Percentiles rank a stretch among this genome's conserved stretches.
Evolutionary conservation across 2,329 filamentous ascomycete species (phyloP).

Genomic region (Colletotrichum sp.): DNA sequence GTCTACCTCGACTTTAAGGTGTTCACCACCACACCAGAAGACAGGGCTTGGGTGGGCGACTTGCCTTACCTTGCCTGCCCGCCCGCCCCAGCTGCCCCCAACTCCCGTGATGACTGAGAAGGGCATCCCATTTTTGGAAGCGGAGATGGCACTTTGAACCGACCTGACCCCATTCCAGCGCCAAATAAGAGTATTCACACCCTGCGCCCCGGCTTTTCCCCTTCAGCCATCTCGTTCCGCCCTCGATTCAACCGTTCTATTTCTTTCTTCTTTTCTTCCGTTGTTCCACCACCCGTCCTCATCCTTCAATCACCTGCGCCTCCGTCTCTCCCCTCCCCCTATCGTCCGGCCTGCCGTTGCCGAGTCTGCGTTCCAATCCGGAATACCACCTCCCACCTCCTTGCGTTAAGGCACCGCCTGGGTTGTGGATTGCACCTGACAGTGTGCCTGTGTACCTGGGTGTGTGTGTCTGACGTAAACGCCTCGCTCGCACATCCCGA

Average conservation of each 20-base stretch:
- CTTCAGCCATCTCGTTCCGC: conserved; percentile 4
- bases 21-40: not conserved
- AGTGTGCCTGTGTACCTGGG: not conserved
- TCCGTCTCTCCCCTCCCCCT: not conserved
- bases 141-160: conserved; percentile 8
- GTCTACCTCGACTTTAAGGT: not conserved
- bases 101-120: not conserved
- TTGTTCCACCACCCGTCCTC: not conserved
- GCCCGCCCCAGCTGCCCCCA: not conserved
- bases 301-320: not conserved
- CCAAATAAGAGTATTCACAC: not conserved
- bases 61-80: not conserved
- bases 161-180: conserved; percentile 14
- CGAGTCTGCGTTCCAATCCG: not conserved
- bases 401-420: not conserved
- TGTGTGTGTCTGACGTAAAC: conserved; percentile 5
- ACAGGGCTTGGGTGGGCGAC: not conserved
- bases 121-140: conserved; percentile 7
- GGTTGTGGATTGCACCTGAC: not conserved
- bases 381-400: not conserved
- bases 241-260: not conserved
- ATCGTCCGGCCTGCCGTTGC: not conserved
- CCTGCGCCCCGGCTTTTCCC: conserved; percentile 13
- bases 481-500: conserved; percentile 1
- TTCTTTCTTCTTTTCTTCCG: not conserved